phyloP scores from a whole-genome alignment of 257 asterid genomes.

The Sherardia arvensis region DNA sequence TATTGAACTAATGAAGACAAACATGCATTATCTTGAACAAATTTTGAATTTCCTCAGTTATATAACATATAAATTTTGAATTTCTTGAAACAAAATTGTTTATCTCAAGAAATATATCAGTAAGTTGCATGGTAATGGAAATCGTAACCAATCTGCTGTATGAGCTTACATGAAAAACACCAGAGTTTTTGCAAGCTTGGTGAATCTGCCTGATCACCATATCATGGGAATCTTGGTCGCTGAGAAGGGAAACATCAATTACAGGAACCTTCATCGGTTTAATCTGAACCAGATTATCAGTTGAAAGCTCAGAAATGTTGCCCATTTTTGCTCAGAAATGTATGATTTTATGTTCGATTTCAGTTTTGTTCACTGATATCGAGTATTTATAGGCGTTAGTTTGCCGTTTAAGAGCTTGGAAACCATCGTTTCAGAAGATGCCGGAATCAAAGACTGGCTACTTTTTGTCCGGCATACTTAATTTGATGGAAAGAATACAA shows the following conservation, averaged over 20 bases:
- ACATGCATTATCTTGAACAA: too few relatives aligned
- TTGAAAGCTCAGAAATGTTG: neutral
- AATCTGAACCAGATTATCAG: neutral
- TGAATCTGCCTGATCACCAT: neutral
- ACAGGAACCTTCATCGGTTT: constrained; percentile 1
- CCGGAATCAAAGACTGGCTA: neutral
- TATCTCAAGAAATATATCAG: too few relatives aligned
- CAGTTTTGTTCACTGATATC: neutral
- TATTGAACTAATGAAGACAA: too few relatives aligned
- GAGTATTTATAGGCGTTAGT: neutral
- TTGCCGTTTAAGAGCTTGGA: neutral
- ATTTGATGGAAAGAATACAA: neutral
- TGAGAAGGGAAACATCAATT: neutral
- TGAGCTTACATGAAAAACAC: neutral
- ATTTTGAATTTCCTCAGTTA: too few relatives aligned
- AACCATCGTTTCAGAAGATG: neutral
- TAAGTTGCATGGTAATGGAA: too few relatives aligned
- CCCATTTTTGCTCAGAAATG: neutral
- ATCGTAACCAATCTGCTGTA: too few relatives aligned
- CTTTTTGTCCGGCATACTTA: neutral
- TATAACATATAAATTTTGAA: too few relatives aligned
- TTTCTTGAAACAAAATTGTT: too few relatives aligned
- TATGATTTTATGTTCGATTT: too few relatives aligned
- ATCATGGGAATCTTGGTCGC: neutral
- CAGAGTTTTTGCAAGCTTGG: neutral